Evolutionary conservation across 192 early-diverging fungal genomes (phyloP).

Genomic region (Phycomyces blakesleeanus): DNA sequence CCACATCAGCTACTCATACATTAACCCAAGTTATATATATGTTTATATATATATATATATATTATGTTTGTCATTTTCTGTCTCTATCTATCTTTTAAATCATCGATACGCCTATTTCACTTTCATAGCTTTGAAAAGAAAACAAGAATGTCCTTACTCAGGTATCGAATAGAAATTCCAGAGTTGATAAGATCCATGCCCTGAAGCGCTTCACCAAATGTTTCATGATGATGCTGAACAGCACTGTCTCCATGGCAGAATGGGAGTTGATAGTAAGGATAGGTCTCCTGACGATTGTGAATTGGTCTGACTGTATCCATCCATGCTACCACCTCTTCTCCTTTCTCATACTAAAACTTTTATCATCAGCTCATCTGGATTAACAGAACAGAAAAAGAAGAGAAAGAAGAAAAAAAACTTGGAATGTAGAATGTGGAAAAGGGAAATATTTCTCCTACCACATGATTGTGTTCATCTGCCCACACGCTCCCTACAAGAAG

Average conservation of each 20-base stretch:
- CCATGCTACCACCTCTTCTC: conserved; percentile 70
- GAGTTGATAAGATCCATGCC: conserved; percentile 73
- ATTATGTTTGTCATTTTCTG: not conserved
- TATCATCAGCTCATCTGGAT: not conserved
- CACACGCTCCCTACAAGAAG: conserved; percentile 3
- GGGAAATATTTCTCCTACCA: conserved; percentile 14
- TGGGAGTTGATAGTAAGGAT: conserved; percentile 69
- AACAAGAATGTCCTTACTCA: no score
- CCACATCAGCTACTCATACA: conserved; percentile 3
- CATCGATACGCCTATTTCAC: no score
- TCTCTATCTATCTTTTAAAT: no score
- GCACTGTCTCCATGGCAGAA: conserved; percentile 60
- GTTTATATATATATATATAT: not conserved
- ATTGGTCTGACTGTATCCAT: conserved; percentile 61
- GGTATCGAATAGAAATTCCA: conserved; percentile 66
- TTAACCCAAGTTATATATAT: not conserved
- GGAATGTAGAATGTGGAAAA: not conserved
- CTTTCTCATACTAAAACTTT: conserved; percentile 46
- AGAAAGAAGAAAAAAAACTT: not conserved
- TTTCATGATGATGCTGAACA: conserved; percentile 73
- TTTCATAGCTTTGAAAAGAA: no score
- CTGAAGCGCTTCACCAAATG: conserved; percentile 71
- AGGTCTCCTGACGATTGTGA: conserved; percentile 71
- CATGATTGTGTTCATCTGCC: conserved; percentile 28
- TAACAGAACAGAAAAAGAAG: not conserved